Base-by-base conservation (phyloP, 1,139 yeast genomes). In the Lodderomyces orthopsilosis region DNA sequence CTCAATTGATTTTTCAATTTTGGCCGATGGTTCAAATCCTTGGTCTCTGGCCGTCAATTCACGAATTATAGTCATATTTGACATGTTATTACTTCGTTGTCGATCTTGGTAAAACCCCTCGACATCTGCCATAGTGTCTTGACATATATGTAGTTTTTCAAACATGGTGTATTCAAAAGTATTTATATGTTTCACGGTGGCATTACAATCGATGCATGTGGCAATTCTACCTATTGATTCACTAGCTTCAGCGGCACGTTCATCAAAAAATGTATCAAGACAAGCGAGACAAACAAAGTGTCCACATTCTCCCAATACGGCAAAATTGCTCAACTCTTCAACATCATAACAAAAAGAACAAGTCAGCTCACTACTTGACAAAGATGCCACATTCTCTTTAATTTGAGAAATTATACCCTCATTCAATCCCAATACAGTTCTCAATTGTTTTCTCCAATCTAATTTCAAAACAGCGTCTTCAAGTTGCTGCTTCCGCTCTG, bases 321-420 rank as follows among this genome's bases (percentile, higher is more conserved):
- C 67, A 15, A 41, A 28, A 8, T 70, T 19, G 67, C 68, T 33
- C 72, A 74, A 22, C 66, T 68, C 36, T 6, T 78, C 75, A n/a
- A 77, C 60, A 50, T 84, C 91, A 51, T 70, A 66, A 58, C 96
- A 89, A 39, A 79, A 62, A 1, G 90, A 84, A 61, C 96, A 90
- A 1, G 77, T 63, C 46, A 79, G 70, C 13, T 27, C 23, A 21
- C 19, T 13, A 22, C 33, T 21, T 8, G 24, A 6, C 10, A 18
- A 30, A n/a, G 36, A 28, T 9, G 14, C 10, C 6, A 13, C 28
- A 9, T 13, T 8, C 2, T 28, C 40, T 13, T 34, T 32, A 10
- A 34, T 30, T 23, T 30, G 15, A 6, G 37, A n/a, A n/a, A 4
- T 24, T 10, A 22, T 19, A 8, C 17, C 30, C 2, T 28, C 40